Evolutionary conservation across 768 basidiomycete species (phyloP).

Genomic region (Scleroderma citrinum): DNA sequence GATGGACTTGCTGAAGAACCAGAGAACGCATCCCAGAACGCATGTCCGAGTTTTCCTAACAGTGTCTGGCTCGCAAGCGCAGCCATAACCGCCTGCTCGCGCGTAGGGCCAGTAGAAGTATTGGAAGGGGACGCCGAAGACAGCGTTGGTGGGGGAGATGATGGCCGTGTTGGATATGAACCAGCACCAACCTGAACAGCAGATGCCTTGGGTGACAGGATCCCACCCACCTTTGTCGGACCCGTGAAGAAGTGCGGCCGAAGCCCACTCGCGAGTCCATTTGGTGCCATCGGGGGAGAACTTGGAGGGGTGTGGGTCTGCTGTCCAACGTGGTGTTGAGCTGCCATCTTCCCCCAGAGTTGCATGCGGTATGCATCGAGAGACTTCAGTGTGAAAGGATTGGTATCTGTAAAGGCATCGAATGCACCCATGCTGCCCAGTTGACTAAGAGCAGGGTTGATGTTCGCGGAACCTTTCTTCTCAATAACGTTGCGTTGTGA

Average conservation of each 20-base stretch:
- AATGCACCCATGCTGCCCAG: conserved; percentile 41
- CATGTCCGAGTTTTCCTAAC: conserved; percentile 58
- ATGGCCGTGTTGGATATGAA: conserved; percentile 40
- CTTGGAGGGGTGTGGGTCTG: conserved; percentile 13
- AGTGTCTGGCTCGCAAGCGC: conserved; percentile 78
- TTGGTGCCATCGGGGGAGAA: conserved; percentile 23
- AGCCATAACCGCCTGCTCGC: conserved; percentile 38
- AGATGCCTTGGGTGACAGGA: conserved; percentile 1
- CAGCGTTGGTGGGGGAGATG: conserved; percentile 29
- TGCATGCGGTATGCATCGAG: conserved; percentile 89
- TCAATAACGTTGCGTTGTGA: conserved; percentile 20
- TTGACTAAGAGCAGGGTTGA: conserved; percentile 24
- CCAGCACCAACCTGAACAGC: conserved; percentile 10
- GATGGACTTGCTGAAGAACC: conserved; percentile 27
- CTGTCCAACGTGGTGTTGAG: conserved; percentile 44
- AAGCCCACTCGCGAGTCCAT: conserved; percentile 38
- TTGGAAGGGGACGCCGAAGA: conserved; percentile 6
- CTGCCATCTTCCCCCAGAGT: conserved; percentile 86
- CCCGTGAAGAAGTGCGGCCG: conserved; percentile 32
- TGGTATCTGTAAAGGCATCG: conserved; percentile 73
- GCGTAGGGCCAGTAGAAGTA: conserved; percentile 19
- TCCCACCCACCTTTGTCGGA: conserved; percentile 3
- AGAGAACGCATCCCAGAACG: conserved; percentile 91
- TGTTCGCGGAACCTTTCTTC: conserved; percentile 26
- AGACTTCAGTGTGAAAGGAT: conserved; percentile 83